These are phyloP conservation scores for Trichoderma brevicompactum DNA, from an alignment of 2,329 filamentous ascomycete genomes.

Conservation along the genomic window DNA sequence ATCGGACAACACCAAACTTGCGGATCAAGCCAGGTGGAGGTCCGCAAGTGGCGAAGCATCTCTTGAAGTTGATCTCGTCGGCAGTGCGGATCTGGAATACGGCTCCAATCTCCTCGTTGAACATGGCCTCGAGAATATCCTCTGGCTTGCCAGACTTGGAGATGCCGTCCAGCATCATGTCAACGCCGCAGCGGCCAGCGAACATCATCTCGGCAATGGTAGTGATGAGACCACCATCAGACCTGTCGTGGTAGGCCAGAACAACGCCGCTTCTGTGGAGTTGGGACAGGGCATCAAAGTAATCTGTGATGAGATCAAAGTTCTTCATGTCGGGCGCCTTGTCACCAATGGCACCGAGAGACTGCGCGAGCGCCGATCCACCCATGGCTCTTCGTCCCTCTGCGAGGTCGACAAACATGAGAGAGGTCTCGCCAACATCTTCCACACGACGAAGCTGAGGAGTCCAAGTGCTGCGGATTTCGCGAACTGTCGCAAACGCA, in stretches of 20 bases:
- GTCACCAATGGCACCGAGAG: conserved; percentile 82
- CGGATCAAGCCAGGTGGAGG: conserved; percentile 80
- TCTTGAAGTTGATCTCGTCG: conserved; percentile 82
- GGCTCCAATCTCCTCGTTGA: conserved; percentile 95
- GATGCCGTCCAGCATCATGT: conserved; percentile 80
- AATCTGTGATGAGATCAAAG: conserved; percentile 80
- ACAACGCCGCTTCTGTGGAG: conserved; percentile 67
- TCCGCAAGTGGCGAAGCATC: conserved; percentile 89
- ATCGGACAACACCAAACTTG: conserved; percentile 79
- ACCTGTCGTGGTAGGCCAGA: conserved; percentile 92
- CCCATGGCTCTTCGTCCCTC: conserved; percentile 80
- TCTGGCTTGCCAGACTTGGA: conserved; percentile 64
- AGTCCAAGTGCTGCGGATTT: conserved; percentile 89
- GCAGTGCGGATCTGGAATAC: conserved; percentile 91
- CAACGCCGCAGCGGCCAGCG: conserved; percentile 85
- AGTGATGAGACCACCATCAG: conserved; percentile 89
- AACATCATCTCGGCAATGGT: conserved; percentile 98
- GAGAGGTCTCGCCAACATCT: conserved; percentile 84
- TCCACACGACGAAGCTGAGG: conserved; percentile 81
- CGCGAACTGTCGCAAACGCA: conserved; percentile 82
- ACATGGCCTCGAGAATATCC: conserved; percentile 75
- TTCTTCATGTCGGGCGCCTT: conserved; percentile 86
- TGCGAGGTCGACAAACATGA: conserved; percentile 91
- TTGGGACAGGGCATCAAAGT: conserved; percentile 80
- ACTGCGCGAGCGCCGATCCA: conserved; percentile 88